phyloP scores from a whole-genome alignment of 441 rosid species.

The Cnidoscolus chayamansa region DNA sequence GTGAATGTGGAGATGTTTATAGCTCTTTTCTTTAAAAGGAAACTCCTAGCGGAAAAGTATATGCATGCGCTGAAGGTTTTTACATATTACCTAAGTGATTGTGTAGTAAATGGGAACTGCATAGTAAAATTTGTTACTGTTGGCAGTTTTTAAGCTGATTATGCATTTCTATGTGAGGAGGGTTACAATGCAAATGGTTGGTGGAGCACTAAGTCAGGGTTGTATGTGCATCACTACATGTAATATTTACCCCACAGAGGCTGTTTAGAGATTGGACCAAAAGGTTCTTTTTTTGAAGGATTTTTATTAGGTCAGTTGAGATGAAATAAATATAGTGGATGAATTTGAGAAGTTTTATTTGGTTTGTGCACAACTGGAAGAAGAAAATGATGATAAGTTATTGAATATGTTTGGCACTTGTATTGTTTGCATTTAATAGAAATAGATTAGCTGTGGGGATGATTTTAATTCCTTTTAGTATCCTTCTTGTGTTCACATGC shows the following conservation, averaged over 20 bases:
- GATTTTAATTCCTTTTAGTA: not conserved
- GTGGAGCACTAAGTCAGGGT: not conserved
- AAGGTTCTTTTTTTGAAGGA: not conserved
- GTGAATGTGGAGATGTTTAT: not conserved
- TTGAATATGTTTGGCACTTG: not conserved
- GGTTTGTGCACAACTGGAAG: not conserved
- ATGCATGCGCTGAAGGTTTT: not conserved
- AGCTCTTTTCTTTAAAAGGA: not conserved
- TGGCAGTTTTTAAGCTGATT: not conserved
- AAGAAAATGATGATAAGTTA: not conserved
- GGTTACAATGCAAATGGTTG: not conserved
- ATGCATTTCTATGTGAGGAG: not conserved
- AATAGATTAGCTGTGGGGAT: not conserved
- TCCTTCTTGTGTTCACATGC: not conserved
- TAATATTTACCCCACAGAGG: not conserved
- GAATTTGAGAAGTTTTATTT: not conserved
- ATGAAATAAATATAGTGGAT: not conserved
- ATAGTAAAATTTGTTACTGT: too few species aligned
- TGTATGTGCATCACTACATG: not conserved
- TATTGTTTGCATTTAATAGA: not conserved
- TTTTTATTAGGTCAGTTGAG: not conserved
- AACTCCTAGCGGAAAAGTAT: not conserved
- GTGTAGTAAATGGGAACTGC: not conserved
- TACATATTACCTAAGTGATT: not conserved
- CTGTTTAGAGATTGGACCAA: not conserved